These are phyloP conservation scores for Russula griseocarnosa DNA, from an alignment of 768 basidiomycete genomes.

Conservation along the genomic window DNA sequence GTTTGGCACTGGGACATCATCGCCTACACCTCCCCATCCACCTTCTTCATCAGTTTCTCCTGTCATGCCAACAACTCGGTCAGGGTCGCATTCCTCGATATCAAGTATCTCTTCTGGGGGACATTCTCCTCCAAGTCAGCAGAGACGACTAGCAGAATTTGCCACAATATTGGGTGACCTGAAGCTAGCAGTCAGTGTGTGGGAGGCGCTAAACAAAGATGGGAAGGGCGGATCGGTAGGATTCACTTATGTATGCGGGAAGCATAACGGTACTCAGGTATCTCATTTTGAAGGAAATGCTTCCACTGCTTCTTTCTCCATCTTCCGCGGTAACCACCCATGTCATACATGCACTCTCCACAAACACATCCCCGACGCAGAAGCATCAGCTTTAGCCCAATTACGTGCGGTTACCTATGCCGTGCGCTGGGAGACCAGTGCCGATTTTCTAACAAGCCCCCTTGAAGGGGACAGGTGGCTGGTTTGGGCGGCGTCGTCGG, in stretches of 20 bases:
- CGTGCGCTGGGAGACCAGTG: constrained; percentile 67
- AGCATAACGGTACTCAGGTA: constrained; percentile 13
- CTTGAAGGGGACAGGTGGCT: constrained; percentile 82
- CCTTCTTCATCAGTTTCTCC: constrained; percentile 39
- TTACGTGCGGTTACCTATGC: constrained; percentile 64
- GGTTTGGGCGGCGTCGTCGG: constrained; percentile 79
- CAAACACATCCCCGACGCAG: constrained; percentile 43
- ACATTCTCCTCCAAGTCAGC: constrained; percentile 50
- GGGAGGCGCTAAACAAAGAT: constrained; percentile 86
- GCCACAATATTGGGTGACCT: constrained; percentile 88
- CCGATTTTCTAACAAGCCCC: constrained; percentile 50
- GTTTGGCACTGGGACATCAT: constrained; percentile 54
- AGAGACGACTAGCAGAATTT: constrained; percentile 91
- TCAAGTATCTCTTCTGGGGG: constrained; percentile 30
- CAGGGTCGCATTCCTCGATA: constrained; percentile 36
- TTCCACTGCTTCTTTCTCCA: constrained; percentile 67
- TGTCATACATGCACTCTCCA: constrained; percentile 56
- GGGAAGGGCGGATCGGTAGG: constrained; percentile 81
- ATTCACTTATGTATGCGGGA: constrained; percentile 22
- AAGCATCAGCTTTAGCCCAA: constrained; percentile 59
- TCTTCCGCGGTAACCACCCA: constrained; percentile 58
- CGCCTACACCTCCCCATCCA: constrained; percentile 43
- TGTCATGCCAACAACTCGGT: constrained; percentile 31
- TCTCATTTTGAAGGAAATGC: constrained; percentile 58
- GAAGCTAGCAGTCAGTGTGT: constrained; percentile 75